A percentile compares a stretch with the other conserved stretches of the same genome.
Conservation (phyloP, 2,329 filamentous ascomycete species). For the Penicillium palitans region DNA sequence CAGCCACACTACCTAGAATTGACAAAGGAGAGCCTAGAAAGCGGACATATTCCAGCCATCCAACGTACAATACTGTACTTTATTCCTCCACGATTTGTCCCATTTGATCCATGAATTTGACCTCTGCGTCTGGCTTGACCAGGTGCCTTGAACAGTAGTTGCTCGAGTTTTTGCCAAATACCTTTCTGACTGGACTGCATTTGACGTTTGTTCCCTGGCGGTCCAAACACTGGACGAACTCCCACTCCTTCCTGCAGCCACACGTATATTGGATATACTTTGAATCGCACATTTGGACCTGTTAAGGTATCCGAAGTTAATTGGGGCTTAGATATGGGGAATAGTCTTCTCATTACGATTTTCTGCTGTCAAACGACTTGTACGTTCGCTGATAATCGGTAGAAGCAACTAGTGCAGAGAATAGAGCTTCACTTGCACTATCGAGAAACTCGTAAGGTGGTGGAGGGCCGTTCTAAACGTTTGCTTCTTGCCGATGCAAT, state of each 20-base stretch:
- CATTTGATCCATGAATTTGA: constrained; percentile 1
- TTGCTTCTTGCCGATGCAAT: neutral
- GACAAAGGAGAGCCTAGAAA: neutral
- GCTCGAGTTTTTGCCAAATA: neutral
- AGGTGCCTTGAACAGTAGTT: constrained; percentile 6
- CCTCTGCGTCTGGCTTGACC: constrained; percentile 4
- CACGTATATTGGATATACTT: constrained; percentile 9
- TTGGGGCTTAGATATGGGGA: neutral
- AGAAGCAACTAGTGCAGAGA: neutral
- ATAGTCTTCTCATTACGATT: constrained; percentile 1
- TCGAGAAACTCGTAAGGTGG: neutral
- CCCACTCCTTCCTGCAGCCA: constrained; percentile 1
- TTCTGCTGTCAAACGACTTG: constrained; percentile 2
- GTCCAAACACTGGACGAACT: neutral
- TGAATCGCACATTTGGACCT: constrained; percentile 5
- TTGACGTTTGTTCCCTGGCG: constrained; percentile 7
- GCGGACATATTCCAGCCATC: neutral
- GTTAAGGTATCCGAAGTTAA: constrained; percentile 1
- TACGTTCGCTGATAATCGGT: neutral
- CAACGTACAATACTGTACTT: neutral
- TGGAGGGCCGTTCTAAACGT: neutral
- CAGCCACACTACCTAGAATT: neutral
- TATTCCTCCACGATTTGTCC: neutral
- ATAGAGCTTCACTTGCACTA: neutral
- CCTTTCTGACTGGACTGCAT: constrained; percentile 3